Conservation (phyloP, 2,329 filamentous ascomycete genomes). For the Aspergillus alliaceus region DNA sequence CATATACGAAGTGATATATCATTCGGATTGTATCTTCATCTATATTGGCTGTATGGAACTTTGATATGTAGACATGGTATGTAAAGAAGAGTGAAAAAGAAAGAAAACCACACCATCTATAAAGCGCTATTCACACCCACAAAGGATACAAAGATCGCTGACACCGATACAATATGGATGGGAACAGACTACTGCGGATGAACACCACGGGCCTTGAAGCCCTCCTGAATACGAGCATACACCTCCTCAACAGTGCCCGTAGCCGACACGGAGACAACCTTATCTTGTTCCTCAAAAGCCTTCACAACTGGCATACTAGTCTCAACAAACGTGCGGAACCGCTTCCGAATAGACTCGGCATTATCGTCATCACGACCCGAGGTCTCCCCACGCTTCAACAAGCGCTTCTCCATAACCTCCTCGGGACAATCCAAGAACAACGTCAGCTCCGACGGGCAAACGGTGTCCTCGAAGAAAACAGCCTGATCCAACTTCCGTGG, state of each 20-base stretch:
- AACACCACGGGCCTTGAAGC: conserved; percentile 47
- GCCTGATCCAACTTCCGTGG: conserved; percentile 98
- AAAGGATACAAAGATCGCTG: conserved; percentile 7
- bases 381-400: conserved; percentile 89
- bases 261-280: conserved; percentile 78
- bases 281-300: conserved; percentile 72
- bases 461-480: conserved; percentile 83
- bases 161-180: not conserved
- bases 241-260: conserved; percentile 66
- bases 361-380: conserved; percentile 92
- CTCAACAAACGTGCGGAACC: conserved; percentile 90
- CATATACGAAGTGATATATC: not conserved
- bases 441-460: conserved; percentile 80
- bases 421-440: conserved; percentile 95
- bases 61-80: not conserved
- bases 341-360: conserved; percentile 90
- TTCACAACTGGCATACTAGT: conserved; percentile 97
- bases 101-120: conserved; percentile 13
- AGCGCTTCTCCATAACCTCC: conserved; percentile 76
- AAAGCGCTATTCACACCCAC: conserved; percentile 5
- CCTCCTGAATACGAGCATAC: conserved; percentile 55
- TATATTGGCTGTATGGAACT: not conserved
- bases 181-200: conserved; percentile 18
- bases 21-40: not conserved
- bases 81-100: conserved; percentile 14